Percentiles rank a stretch among this genome's conserved stretches.
These are phyloP conservation scores for Atalantia buxifolia DNA, from an alignment of 345 rosid genomes.

Conservation along the genomic window DNA sequence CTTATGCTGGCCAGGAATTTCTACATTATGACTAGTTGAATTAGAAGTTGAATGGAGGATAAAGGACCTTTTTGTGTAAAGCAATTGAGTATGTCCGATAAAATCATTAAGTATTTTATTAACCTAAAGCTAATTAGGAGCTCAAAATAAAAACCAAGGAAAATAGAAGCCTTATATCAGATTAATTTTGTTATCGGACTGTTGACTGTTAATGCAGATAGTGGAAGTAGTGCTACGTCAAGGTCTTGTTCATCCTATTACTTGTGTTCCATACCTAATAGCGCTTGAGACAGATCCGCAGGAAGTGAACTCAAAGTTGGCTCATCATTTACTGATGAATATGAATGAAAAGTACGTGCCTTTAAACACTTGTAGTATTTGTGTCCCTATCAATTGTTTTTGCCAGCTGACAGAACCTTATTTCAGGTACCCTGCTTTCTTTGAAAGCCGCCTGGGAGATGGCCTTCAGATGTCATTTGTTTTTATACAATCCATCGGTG, in stretches of 20 bases:
- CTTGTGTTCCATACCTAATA: constrained; percentile 96
- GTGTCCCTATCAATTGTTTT: constrained; percentile 4
- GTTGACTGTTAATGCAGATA: constrained; percentile 51
- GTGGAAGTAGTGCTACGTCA: constrained; percentile 96
- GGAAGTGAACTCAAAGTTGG: constrained; percentile 90
- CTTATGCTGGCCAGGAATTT: neutral
- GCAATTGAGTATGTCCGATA: neutral
- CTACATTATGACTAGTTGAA: no score
- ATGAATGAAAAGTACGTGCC: constrained; percentile 95
- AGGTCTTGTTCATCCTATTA: constrained; percentile 99
- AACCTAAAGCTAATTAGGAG: neutral
- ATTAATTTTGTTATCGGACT: neutral
- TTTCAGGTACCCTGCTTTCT: constrained; percentile 94
- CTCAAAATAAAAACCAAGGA: neutral
- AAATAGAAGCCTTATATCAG: neutral
- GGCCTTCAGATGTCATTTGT: constrained; percentile 94
- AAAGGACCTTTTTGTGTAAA: neutral
- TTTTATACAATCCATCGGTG: constrained; percentile 66
- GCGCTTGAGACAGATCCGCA: constrained; percentile 98
- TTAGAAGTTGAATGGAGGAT: neutral
- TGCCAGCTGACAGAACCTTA: constrained; percentile 22
- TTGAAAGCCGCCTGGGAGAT: constrained; percentile 97
- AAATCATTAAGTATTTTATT: neutral
- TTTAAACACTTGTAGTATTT: constrained; percentile 11
- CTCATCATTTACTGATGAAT: constrained; percentile 97